phyloP scores from a whole-genome alignment of 2,329 filamentous ascomycete genomes.

The Fusarium avenaceum region DNA sequence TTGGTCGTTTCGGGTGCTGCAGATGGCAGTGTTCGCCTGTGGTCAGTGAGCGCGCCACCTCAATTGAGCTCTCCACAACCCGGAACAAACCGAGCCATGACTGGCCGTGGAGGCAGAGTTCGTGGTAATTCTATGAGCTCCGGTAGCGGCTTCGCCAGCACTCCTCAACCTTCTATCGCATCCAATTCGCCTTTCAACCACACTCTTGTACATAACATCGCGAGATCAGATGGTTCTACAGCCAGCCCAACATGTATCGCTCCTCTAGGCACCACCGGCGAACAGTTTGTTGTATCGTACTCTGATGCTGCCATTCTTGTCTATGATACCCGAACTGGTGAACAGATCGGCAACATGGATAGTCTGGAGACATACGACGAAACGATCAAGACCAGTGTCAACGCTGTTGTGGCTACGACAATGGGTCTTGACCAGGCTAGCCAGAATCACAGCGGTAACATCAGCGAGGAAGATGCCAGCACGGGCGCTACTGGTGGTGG shows the following conservation, averaged over 20 bases:
- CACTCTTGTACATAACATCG: slow-evolving; percentile 88
- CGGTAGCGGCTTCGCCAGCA: slow-evolving; percentile 90
- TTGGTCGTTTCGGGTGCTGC: slow-evolving; percentile 92
- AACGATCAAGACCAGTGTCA: slow-evolving; percentile 83
- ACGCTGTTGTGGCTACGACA: slow-evolving; percentile 89
- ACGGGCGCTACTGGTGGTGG: slow-evolving; percentile 83
- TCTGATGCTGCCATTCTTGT: slow-evolving; percentile 90
- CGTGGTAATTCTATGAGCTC: slow-evolving; percentile 94
- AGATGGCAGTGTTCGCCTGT: slow-evolving; percentile 91
- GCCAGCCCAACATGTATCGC: slow-evolving; percentile 92
- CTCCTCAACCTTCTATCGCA: slow-evolving; percentile 88
- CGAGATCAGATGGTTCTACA: slow-evolving; percentile 72
- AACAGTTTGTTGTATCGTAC: slow-evolving; percentile 94
- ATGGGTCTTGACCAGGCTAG: slow-evolving; percentile 79
- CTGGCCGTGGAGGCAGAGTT: slow-evolving; percentile 76
- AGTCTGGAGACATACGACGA: slow-evolving; percentile 95
- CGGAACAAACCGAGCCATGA: slow-evolving; percentile 69
- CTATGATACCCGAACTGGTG: slow-evolving; percentile 91
- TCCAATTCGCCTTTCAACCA: slow-evolving; percentile 89
- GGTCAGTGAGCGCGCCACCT: slow-evolving; percentile 93
- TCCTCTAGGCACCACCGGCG: slow-evolving; percentile 84
- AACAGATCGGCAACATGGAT: slow-evolving; percentile 92
- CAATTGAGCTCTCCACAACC: slow-evolving; percentile 86
- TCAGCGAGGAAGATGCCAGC: slow-evolving; percentile 80
- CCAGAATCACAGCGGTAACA: slow-evolving; percentile 66